Base-by-base conservation (phyloP, 257 asterid genomes). In the Solanum okadae region DNA sequence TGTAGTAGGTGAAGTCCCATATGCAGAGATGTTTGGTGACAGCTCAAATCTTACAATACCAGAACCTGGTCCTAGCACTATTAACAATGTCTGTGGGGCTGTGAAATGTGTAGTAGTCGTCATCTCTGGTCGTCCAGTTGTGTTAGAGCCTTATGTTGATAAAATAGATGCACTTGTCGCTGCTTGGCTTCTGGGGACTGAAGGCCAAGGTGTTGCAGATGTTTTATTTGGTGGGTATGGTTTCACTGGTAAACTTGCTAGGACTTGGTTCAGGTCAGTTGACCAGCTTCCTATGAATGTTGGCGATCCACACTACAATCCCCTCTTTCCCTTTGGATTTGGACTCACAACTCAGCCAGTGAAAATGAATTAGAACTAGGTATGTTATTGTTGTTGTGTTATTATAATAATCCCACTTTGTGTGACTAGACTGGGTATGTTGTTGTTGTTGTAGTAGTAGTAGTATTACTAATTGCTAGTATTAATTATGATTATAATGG, bases 101-200 rank as follows among this genome's bases (percentile, higher is more conserved):
- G 88, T 86, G 72, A 86, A 49, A 72, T 86, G 88, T 86, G 75
- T 86, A 6, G 85, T 86, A 12, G 85, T 86, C 13, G 7, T 86
- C 23, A 22, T 86, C 9, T 86, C 88, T 8, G 85, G 85, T 40
- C 84, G 84, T 29, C 84, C 88, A 18, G 84, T 86, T 6, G 75
- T 86, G 44, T 4, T 86, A 15, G 61, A 86, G 85, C 88, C 88
- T 10, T 86, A 86, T 11, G 31, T 86, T 10, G 83, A 31, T 29
- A 71, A 59, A 3, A 86, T 86, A 27, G 88, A 86, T 10, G 84
- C 85, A 52, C 38, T 72, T 35, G 38, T 72, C 0, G 85, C 88
- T 46, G 84, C 88, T 42, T 86, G 88, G 88, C 88, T 86, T 86
- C 88, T 59, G 5, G 88, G 88, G 23, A 44, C 49, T 72, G 88